Percentiles rank a stretch among this genome's conserved stretches.
Evolutionary conservation across 73 alveolate species (phyloP).

Genomic region (Stentor roeselii): DNA sequence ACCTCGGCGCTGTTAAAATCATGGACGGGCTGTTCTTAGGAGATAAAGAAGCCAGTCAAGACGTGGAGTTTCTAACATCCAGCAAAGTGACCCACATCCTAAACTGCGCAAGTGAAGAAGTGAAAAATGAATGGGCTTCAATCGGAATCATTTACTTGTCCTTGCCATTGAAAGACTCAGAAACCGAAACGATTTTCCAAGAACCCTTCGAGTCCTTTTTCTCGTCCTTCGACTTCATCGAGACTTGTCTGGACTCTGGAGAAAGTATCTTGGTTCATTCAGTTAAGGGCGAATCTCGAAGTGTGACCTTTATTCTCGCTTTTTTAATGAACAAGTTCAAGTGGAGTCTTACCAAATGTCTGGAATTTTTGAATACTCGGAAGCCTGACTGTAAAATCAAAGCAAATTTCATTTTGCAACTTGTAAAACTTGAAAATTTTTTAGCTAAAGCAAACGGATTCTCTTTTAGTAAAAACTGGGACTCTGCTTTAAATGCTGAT

Average conservation of each 20-base stretch:
- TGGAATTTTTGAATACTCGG: conserved; percentile 79
- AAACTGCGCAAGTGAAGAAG: conserved; percentile 62
- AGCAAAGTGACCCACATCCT: conserved; percentile 77
- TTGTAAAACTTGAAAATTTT: conserved; percentile 67
- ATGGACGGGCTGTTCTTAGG: conserved; percentile 85
- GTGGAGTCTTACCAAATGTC: conserved; percentile 76
- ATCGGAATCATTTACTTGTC: conserved; percentile 90
- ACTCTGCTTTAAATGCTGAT: neutral
- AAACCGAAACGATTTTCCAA: conserved; percentile 82
- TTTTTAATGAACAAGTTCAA: conserved; percentile 91
- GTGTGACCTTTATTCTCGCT: conserved; percentile 88
- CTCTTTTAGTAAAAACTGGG: neutral
- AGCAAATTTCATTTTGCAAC: conserved; percentile 57
- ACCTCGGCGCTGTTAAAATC: conserved; percentile 69
- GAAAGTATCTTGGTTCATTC: conserved; percentile 97
- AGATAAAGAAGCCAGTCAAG: conserved; percentile 79
- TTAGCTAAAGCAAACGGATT: neutral
- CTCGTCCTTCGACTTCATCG: conserved; percentile 86
- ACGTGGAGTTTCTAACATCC: conserved; percentile 68
- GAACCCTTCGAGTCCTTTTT: conserved; percentile 86
- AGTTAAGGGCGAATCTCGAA: conserved; percentile 92
- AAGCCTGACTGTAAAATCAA: conserved; percentile 78
- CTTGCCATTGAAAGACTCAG: conserved; percentile 88
- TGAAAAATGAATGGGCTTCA: conserved; percentile 81
- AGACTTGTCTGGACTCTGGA: conserved; percentile 85